Evolutionary conservation across 495 filamentous ascomycete genomes (phyloP), one percentile per base, ranked within the genome.

Genomic region (Tuber calosporum): DNA sequence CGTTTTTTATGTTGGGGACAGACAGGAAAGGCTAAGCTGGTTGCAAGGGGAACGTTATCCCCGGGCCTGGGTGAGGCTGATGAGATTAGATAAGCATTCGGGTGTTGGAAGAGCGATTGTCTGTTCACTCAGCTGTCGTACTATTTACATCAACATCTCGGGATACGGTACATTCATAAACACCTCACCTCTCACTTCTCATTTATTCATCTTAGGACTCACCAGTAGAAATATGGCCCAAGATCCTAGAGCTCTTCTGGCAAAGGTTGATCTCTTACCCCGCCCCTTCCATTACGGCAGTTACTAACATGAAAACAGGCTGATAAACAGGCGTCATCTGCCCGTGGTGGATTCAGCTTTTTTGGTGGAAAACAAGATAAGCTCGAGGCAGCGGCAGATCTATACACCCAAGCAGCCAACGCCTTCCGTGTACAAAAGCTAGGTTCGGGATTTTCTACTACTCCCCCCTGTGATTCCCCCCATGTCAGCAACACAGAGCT

Each of bases 361-460:
- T 95, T 96, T 77, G 89, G 91, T 66, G 90, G 91, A 42, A 86
- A 88, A 72, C 85, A 89, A 79, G 93, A 96, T 76, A 97, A 97
- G 82, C 92, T 89, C 75, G 90, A 94, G 83, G 87, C 87, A 84
- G 93, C 93, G 15, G 91, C 91, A 70, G 90, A 95, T 76, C 84
- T 94, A 68, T 97, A 91, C 79, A 86, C 87, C 66, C 88, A 93
- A 78, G 93, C 93, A 43, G 93, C 89, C 71, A 94, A 94, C 84
- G 90, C 89, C 40, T 96, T 93, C 82, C 76, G 76, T 37, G 70
- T 78, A 71, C 71, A 78, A 69, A 78, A 77, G 58, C 53, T 78
- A 73, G 76, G 74, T 76, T 43, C 48, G 53, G 30, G 53, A 26
- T 62, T 62, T 13, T 34, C 15, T 62, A 30, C 7, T 62, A 6